Conservation (phyloP, 805 yeast genomes). For the Candida pseudofarinosa region DNA sequence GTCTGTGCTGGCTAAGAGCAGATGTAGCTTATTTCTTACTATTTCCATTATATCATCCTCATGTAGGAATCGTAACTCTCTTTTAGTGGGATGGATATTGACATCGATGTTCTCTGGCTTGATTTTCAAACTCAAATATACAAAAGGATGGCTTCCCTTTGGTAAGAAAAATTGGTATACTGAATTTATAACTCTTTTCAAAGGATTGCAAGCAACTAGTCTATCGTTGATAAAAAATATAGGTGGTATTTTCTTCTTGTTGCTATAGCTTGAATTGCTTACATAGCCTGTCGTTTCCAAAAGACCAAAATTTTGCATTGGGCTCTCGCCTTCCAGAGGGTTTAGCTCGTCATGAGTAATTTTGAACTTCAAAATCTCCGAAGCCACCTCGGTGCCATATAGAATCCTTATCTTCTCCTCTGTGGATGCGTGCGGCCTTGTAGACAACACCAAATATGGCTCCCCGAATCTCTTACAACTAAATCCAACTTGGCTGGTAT, state of each 20-base stretch:
- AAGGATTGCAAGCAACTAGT: constrained; percentile 76
- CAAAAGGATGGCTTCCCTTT: constrained; percentile 69
- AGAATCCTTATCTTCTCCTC: constrained; percentile 71
- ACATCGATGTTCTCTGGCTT: constrained; percentile 77
- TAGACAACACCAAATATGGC: constrained; percentile 58
- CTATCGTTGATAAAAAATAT: constrained; percentile 84
- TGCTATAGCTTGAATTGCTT: constrained; percentile 66
- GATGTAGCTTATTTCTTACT: constrained; percentile 49
- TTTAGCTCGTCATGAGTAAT: constrained; percentile 14
- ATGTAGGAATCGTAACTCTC: constrained; percentile 80
- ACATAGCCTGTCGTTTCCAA: constrained; percentile 52
- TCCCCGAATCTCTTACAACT: constrained; percentile 80
- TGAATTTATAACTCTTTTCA: constrained; percentile 62
- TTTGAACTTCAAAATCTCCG: constrained; percentile 52
- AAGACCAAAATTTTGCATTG: constrained; percentile 44
- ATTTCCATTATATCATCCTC: constrained; percentile 81
- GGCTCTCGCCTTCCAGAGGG: constrained; percentile 7
- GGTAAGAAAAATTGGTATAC: constrained; percentile 68
- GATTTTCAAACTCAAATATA: constrained; percentile 68
- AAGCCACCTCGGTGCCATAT: constrained; percentile 67
- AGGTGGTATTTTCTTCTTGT: constrained; percentile 62
- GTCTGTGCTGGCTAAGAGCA: constrained; percentile 53
- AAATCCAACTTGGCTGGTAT: constrained; percentile 64
- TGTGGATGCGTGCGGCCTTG: constrained; percentile 46
- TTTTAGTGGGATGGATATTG: constrained; percentile 92